Conservation (phyloP, 768 basidiomycete genomes). For the Tephrocybe sp. region DNA sequence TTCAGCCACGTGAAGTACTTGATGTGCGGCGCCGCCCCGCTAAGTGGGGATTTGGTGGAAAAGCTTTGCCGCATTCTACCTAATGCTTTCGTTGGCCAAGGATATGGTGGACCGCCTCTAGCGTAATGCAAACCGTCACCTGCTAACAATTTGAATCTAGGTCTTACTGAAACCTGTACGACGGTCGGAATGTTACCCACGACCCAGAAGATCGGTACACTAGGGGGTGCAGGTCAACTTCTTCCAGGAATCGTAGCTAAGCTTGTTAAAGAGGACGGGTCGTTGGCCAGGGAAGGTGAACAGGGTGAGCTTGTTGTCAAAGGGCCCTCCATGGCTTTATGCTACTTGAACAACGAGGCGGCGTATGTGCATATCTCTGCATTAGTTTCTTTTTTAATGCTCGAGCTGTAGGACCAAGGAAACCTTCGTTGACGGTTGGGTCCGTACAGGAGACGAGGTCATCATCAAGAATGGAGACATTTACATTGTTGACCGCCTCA, state of each 20-base stretch:
- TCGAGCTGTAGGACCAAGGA: conserved; percentile 49
- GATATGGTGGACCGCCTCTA: conserved; percentile 48
- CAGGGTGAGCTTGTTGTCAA: conserved; percentile 60
- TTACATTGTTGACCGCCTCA: conserved; percentile 71
- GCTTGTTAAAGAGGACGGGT: conserved; percentile 57
- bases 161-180: conserved; percentile 63
- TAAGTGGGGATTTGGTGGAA: conserved; percentile 53
- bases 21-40: conserved; percentile 61
- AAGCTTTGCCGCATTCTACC: conserved; percentile 47
- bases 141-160: conserved; percentile 25
- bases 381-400: neutral
- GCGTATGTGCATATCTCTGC: conserved; percentile 43
- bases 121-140: neutral
- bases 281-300: conserved; percentile 53
- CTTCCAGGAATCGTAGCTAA: conserved; percentile 55
- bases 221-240: conserved; percentile 57
- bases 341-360: conserved; percentile 54
- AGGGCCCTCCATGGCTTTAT: conserved; percentile 57
- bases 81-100: conserved; percentile 62
- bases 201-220: conserved; percentile 40
- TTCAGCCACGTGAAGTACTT: conserved; percentile 50
- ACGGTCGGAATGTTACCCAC: conserved; percentile 46
- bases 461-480: conserved; percentile 61
- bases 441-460: conserved; percentile 72
- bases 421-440: conserved; percentile 64